phyloP scores from a whole-genome alignment of 2,329 filamentous ascomycete species.

The Sphaerulina populicola region DNA sequence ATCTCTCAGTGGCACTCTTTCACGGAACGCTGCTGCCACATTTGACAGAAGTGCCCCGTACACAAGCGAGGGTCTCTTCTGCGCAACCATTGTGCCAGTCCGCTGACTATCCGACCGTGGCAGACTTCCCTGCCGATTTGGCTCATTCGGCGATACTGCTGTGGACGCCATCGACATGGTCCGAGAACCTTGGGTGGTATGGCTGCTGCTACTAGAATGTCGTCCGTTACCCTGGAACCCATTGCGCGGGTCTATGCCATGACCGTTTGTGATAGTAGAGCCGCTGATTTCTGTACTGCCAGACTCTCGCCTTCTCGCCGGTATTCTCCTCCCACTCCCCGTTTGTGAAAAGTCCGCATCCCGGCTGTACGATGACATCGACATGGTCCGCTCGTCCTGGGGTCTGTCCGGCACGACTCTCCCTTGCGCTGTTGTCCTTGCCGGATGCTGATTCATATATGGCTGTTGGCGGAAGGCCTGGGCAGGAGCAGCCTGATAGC shows the following conservation, averaged over 20 bases:
- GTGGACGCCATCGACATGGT: conserved; percentile 93
- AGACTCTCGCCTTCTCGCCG: conserved; percentile 59
- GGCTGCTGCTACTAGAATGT: conserved; percentile 27
- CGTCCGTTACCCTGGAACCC: conserved; percentile 20
- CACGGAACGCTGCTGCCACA: conserved; percentile 84
- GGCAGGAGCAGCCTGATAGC: conserved; percentile 53
- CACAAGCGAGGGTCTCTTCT: conserved; percentile 69
- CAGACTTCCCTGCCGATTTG: conserved; percentile 21
- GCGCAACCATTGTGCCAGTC: conserved; percentile 46
- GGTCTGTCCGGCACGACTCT: conserved; percentile 83
- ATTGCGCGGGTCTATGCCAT: conserved; percentile 21
- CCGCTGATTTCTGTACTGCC: conserved; percentile 25
- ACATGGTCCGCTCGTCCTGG: conserved; percentile 82
- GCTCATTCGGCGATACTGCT: conserved; percentile 46
- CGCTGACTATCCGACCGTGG: conserved; percentile 35
- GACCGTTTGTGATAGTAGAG: conserved; percentile 27
- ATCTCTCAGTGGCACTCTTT: conserved; percentile 76
- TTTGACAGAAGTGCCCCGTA: conserved; percentile 91
- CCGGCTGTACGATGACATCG: conserved; percentile 73
- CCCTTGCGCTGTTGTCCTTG: conserved; percentile 82
- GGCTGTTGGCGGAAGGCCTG: conserved; percentile 71
- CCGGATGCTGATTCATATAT: conserved; percentile 55
- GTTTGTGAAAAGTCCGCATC: conserved; percentile 76
- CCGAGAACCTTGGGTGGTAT: conserved; percentile 45
- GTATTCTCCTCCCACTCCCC: conserved; percentile 86